Percentiles rank a stretch among this genome's conserved stretches.
Evolutionary conservation across 2,329 filamentous ascomycete species (phyloP).

Genomic region (Drechslerella stenobrocha): DNA sequence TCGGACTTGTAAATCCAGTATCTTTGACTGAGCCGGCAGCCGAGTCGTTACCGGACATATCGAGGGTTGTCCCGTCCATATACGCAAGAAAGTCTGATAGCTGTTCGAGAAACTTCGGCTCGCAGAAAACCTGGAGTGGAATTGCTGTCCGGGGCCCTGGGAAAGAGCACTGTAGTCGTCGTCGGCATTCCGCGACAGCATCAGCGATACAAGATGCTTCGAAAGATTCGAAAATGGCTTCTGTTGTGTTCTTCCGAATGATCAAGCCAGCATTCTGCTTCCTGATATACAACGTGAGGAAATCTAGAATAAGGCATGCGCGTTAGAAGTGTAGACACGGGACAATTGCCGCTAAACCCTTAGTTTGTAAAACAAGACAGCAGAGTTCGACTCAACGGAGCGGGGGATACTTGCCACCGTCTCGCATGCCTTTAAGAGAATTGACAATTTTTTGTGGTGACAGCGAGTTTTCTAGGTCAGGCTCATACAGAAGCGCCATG

Average conservation of each 20-base stretch:
- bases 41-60: conserved; percentile 55
- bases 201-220: conserved; percentile 58
- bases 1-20: conserved; percentile 54
- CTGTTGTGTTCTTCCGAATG: conserved; percentile 53
- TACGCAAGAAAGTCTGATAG: conserved; percentile 43
- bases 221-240: conserved; percentile 57
- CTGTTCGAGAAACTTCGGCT: conserved; percentile 50
- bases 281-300: conserved; percentile 57
- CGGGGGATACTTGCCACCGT: conserved; percentile 47
- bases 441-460: conserved; percentile 51
- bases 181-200: conserved; percentile 55
- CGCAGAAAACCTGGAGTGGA: conserved; percentile 47
- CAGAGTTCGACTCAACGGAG: too few relatives aligned
- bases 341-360: too few relatives aligned
- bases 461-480: conserved; percentile 18
- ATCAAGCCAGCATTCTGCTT: conserved; percentile 60
- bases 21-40: conserved; percentile 40
- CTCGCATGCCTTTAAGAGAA: conserved; percentile 1
- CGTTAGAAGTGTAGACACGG: too few relatives aligned
- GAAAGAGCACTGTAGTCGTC: conserved; percentile 58
- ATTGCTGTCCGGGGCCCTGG: conserved; percentile 57
- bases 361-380: too few relatives aligned
- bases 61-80: conserved; percentile 46
- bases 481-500: conserved; percentile 15
- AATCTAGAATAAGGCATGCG: conserved; percentile 51